phyloP scores from a whole-genome alignment of 805 yeast genomes.

The Ogataea siamensis region DNA sequence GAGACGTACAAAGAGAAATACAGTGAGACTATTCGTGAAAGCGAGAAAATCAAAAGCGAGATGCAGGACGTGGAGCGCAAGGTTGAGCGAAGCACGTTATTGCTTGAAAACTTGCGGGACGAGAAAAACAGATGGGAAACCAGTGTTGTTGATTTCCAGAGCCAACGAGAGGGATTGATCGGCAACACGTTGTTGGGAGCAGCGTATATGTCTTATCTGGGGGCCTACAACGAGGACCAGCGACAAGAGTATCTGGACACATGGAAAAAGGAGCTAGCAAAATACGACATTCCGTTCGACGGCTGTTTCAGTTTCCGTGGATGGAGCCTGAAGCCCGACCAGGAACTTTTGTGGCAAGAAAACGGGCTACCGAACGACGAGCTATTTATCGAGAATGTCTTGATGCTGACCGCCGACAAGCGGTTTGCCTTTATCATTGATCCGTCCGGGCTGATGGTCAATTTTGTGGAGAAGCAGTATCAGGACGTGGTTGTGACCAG shows the following conservation, averaged over 20 bases:
- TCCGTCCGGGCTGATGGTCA: slow-evolving; percentile 53
- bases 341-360: slow-evolving; percentile 49
- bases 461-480: slow-evolving; percentile 39
- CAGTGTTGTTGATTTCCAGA: slow-evolving; percentile 50
- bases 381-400: slow-evolving; percentile 59
- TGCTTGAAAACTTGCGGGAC: slow-evolving; percentile 59
- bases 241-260: slow-evolving; percentile 26
- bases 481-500: slow-evolving; percentile 55
- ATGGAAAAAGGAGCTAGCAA: slow-evolving; percentile 32
- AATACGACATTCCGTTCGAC: slow-evolving; percentile 40
- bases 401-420: slow-evolving; percentile 38
- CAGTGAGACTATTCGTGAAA: slow-evolving; percentile 71
- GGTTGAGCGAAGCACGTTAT: slow-evolving; percentile 57
- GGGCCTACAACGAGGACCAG: slow-evolving; percentile 41
- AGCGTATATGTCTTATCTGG: slow-evolving; percentile 59
- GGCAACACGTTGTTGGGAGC: slow-evolving; percentile 71
- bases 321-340: slow-evolving; percentile 40
- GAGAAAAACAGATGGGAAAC: slow-evolving; percentile 78
- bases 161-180: slow-evolving; percentile 43
- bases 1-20: slow-evolving; percentile 65
- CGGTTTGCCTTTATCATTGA: slow-evolving; percentile 66
- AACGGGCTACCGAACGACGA: slow-evolving; percentile 58
- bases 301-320: slow-evolving; percentile 34
- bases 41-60: slow-evolving; percentile 71
- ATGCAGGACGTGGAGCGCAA: slow-evolving; percentile 60